These are phyloP conservation scores for Atkinsonella texensis DNA, from an alignment of 2,329 filamentous ascomycete genomes.

Conservation along the genomic window DNA sequence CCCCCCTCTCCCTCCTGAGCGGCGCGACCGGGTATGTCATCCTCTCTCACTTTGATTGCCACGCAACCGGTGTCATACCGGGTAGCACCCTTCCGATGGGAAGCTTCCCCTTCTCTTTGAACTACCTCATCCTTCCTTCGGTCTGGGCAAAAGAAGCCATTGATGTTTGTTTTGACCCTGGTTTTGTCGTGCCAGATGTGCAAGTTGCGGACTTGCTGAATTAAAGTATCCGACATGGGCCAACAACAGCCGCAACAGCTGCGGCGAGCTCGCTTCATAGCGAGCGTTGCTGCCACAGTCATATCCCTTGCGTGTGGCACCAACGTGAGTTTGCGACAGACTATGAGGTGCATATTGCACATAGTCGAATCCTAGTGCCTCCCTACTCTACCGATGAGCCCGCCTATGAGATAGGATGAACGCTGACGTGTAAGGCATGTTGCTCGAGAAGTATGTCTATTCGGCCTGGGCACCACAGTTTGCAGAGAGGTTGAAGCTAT, in stretches of 20 bases:
- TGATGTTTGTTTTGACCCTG: too few relatives aligned
- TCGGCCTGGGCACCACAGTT: conserved; percentile 97
- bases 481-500: conserved; percentile 71
- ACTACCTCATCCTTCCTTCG: too few relatives aligned
- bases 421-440: conserved; percentile 7
- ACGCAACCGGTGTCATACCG: too few relatives aligned
- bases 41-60: too few relatives aligned
- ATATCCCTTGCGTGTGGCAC: conserved; percentile 87
- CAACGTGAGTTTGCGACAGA: conserved; percentile 48
- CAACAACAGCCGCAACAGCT: conserved; percentile 24
- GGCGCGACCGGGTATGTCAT: too few relatives aligned
- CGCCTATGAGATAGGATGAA: background rate
- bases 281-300: conserved; percentile 72
- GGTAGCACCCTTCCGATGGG: too few relatives aligned
- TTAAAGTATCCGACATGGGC: conserved; percentile 11
- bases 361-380: too few relatives aligned
- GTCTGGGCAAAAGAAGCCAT: too few relatives aligned
- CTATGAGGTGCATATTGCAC: background rate
- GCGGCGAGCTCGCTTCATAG: conserved; percentile 59
- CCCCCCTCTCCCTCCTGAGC: too few relatives aligned
- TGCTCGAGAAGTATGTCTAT: conserved; percentile 69
- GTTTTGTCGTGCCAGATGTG: too few relatives aligned
- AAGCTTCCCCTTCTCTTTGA: too few relatives aligned
- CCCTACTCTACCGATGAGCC: too few relatives aligned
- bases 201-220: background rate